Base-by-base conservation (phyloP, 2,329 filamentous ascomycete genomes). In the Pseudogymnoascus sp. region DNA sequence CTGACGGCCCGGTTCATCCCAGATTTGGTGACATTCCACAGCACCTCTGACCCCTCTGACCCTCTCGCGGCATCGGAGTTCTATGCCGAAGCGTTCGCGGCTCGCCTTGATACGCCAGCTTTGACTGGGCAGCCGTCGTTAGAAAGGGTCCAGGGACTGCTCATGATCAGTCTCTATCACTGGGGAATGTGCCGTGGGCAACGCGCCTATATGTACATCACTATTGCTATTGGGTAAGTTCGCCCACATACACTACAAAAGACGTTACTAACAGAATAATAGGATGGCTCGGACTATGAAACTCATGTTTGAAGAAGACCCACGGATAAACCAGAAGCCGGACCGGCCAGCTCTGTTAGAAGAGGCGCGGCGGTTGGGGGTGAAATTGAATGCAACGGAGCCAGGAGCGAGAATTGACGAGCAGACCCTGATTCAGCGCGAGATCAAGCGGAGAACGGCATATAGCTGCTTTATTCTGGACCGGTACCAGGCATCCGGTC, bases 381-480 rank as follows among this genome's bases (percentile, higher is more conserved):
- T 33, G 11, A 31, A 24, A 14, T 35, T n/a, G 26, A 59, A 59
- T 19, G 29, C 6, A 8, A 4, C 24, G 33, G 53, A 59, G 8
- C 56, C 16, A 64, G 61, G 67, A 73, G 35, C 11, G 63, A 65
- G 13, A 47, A 62, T 69, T 26, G 69, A 70, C 24, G 65, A 70
- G 50, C 65, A 66, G n/a, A 44, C 60, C 14, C 80, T 83, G 56
- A 82, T 87, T 21, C 76, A 82, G 37, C 84, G 83, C 64, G 88
- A 91, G 72, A 81, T 87, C 11, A 79, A 81, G 65, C 79, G 88
- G 26, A 82, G 89, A 6, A 90, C 88, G 0, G 88, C 90, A 77
- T 91, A 88, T 77, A 89, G 87, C 68, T 90, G 87, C 69, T 86
- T 89, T 64, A 85, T 90, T 61, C 78, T 91, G 68, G 88, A 91